Percentiles rank a stretch among this genome's conserved stretches.
Conservation (phyloP, 352 stramenopile genomes). For the Globisporangium camurandrum region DNA sequence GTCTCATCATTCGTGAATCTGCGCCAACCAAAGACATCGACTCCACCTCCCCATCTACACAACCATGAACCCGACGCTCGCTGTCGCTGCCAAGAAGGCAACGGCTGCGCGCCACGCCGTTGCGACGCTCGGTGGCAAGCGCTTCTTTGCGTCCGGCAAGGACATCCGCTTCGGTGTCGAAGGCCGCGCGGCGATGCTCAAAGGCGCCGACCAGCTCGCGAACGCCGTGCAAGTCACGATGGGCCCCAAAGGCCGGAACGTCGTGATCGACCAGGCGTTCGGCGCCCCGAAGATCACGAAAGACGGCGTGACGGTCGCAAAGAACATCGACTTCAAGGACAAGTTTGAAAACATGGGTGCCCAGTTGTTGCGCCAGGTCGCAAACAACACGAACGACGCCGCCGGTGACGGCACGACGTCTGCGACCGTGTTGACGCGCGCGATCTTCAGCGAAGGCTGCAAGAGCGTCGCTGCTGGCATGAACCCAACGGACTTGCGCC, state of each 20-base stretch:
- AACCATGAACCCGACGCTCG: conserved; percentile 69
- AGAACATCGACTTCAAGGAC: conserved; percentile 72
- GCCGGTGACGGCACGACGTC: conserved; percentile 99
- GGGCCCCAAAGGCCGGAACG: conserved; percentile 99
- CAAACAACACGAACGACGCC: conserved; percentile 99
- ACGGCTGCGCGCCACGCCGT: conserved; percentile 19
- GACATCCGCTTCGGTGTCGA: conserved; percentile 99
- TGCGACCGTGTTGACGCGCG: conserved; percentile 96
- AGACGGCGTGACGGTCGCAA: conserved; percentile 67
- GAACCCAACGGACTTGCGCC: conserved; percentile 99
- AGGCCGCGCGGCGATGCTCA: conserved; percentile 96
- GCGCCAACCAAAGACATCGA: conserved; percentile 6
- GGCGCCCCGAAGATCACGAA: conserved; percentile 78
- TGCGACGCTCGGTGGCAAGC: conserved; percentile 26
- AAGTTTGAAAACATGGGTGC: conserved; percentile 81
- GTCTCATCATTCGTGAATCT: conserved; percentile 11
- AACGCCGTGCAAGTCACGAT: conserved; percentile 99
- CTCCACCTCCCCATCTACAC: not conserved
- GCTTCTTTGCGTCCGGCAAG: conserved; percentile 90
- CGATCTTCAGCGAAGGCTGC: conserved; percentile 98
- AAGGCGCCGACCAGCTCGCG: conserved; percentile 96
- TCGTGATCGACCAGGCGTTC: conserved; percentile 97
- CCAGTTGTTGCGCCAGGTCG: conserved; percentile 66
- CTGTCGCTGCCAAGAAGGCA: conserved; percentile 60
- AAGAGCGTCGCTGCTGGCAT: conserved; percentile 99